Percentiles rank a stretch among this genome's conserved stretches.
Conservation (phyloP, 148 eudicot species). For the Silene latifolia region DNA sequence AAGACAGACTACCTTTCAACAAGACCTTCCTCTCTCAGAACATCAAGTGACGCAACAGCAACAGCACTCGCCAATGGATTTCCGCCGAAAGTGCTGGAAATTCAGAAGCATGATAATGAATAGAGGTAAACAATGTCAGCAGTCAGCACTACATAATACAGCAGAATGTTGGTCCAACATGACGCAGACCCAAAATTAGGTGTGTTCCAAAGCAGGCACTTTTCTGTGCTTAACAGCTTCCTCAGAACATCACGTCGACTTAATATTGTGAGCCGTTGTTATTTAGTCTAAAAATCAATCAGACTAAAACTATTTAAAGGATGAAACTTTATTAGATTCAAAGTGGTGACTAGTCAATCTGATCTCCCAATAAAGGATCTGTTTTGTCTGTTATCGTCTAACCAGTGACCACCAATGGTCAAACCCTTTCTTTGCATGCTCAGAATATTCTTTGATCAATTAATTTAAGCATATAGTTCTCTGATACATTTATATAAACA, state of each 20-base stretch:
- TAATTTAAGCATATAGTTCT: too few species aligned
- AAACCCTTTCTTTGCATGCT: neutral
- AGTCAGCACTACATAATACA: neutral
- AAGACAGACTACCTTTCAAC: slow-evolving; percentile 61
- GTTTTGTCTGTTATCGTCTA: neutral
- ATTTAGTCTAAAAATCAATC: too few species aligned
- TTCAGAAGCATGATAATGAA: slow-evolving; percentile 14
- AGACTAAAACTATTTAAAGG: too few species aligned
- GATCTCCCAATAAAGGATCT: neutral
- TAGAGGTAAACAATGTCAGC: neutral
- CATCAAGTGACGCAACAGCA: slow-evolving; percentile 87
- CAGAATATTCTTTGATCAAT: neutral
- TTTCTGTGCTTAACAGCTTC: neutral
- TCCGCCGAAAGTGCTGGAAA: slow-evolving; percentile 93
- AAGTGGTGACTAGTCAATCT: neutral
- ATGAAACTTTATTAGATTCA: too few species aligned
- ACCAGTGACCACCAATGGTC: neutral
- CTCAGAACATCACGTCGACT: neutral
- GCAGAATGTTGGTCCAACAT: neutral
- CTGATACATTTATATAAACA: too few species aligned
- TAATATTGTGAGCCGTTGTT: too few species aligned
- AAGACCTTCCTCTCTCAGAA: slow-evolving; percentile 75
- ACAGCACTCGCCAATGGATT: slow-evolving; percentile 96
- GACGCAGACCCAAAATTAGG: neutral
- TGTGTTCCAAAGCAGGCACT: neutral